Evolutionary conservation across 495 filamentous ascomycete species (phyloP), one percentile per base, ranked within the genome.

Genomic region (Aspergillus cristatus): DNA sequence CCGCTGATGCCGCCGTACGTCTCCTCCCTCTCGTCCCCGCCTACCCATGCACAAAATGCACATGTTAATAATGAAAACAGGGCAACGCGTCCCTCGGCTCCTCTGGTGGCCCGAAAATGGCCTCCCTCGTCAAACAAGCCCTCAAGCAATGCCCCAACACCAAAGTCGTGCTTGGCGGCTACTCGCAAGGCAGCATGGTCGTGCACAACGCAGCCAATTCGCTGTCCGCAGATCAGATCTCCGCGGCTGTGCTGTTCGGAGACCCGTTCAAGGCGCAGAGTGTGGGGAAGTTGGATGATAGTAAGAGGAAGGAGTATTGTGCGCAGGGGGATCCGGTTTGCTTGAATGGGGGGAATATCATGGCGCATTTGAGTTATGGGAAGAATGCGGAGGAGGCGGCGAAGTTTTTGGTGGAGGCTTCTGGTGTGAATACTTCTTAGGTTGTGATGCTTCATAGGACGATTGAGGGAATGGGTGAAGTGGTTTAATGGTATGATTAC

Each of bases 101-200:
- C 3, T 45, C 42, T 2, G 75, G 74, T 14, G 62, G 61, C 1
- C 39, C 50, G 28, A 52, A 50, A 30, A 77, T 78, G 63, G 72
- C 70, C 16, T 42, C 43, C 1, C 61, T 71, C 25, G 68, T 74
- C 18, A 53, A 61, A 22, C 51, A 64, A 7, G 67, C 69, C 2
- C 54, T 71, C 6, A 45, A 41, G n/a, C 51, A 64, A 17, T 82
- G 77, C 44, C 76, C 78, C 1, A 58, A 67, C 26, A 79, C 75
- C 33, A 74, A 78, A 52, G 62, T 81, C 38, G 68, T 79, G n/a
- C 53, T 75, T 7, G 63, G 67, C 6, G 78, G 77, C 18, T 82
- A 80, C 48, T 76, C 71, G 1, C 76, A 79, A 46, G 73, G 68
- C 12, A 62, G 61, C 1, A 66, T 70, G 61, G 53, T 74, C 11